Base-by-base conservation (phyloP, 2,329 filamentous ascomycete genomes). In the Fusarium abutilonis region DNA sequence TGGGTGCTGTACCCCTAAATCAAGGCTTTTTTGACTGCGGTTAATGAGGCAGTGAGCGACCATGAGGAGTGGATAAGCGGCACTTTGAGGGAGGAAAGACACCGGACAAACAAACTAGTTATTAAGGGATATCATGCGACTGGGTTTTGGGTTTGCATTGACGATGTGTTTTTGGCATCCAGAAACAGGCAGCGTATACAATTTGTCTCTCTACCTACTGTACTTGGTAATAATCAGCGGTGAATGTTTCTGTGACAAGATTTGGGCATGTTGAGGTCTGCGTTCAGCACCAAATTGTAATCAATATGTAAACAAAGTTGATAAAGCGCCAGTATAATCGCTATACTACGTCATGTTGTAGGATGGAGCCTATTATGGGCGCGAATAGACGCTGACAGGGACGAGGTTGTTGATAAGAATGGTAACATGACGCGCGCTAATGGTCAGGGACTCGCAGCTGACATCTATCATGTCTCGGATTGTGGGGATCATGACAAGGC, bases 81-180 rank as follows among this genome's bases (percentile, higher is more conserved):
- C 64, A 63, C 58, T 17, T 40, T 61, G 62, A 58, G 64, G 68
- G 70, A 68, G 69, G 68, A 67, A 70, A 65, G 68, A 70, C 72
- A 73, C 69, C 75, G 75, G 72, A 75, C 72, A 75, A 68, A 76
- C 64, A 73, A 64, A 73, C 70, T 73, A 74, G 73, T 72, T 73
- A 72, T 64, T 70, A 67, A 72, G 74, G 76, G 71, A 74, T 73
- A 73, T 73, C 68, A 70, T 72, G 73, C 72, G 72, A 70, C 70
- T 74, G 72, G 74, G 67, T 70, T 75, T 75, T 73, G 72, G 72
- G 71, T 73, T 76, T 73, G 72, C 75, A 75, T 76, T 66, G 65
- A 75, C 64, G 64, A 70, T 64, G 66, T 74, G 67, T 63, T 70
- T 70, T 67, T 71, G 59, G 60, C 65, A 68, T 69, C 67, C 66